Conservation (phyloP, 805 yeast genomes). For the Zygosaccharomyces bailii region DNA sequence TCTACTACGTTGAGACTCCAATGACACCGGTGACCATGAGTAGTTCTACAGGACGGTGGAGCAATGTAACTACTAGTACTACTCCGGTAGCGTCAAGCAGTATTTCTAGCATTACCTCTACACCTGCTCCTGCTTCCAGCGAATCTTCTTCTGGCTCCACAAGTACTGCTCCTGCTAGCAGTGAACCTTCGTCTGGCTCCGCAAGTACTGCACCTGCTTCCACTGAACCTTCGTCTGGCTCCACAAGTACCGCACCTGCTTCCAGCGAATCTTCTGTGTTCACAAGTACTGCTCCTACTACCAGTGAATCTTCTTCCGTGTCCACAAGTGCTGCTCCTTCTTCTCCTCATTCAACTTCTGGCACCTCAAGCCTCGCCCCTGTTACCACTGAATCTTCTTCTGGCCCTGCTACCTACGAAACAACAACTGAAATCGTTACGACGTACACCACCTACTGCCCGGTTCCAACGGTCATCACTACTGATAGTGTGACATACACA, state of each 20-base stretch:
- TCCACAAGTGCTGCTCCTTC: no score
- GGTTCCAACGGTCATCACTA: slow-evolving; percentile 57
- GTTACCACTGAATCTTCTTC: no score
- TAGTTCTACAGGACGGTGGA: background rate
- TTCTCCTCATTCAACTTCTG: no score
- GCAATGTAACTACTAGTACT: background rate
- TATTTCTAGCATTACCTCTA: background rate
- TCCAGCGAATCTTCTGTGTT: no score
- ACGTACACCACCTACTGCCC: slow-evolving; percentile 76
- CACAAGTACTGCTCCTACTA: no score
- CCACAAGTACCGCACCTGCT: background rate
- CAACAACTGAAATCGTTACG: slow-evolving; percentile 17
- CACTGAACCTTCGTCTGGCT: background rate
- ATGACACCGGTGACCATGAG: background rate
- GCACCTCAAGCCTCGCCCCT: no score
- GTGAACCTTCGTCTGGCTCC: background rate
- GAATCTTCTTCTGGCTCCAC: background rate
- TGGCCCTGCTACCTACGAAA: slow-evolving; percentile 10
- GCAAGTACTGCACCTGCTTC: background rate
- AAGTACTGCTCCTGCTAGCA: background rate
- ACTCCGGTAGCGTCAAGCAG: background rate
- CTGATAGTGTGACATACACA: slow-evolving; percentile 66
- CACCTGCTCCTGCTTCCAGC: background rate
- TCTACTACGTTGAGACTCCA: slow-evolving; percentile 18
- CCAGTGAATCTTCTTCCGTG: no score